These are phyloP conservation scores for Quercus robur DNA, from an alignment of 306 rosid species.

Conservation along the genomic window DNA sequence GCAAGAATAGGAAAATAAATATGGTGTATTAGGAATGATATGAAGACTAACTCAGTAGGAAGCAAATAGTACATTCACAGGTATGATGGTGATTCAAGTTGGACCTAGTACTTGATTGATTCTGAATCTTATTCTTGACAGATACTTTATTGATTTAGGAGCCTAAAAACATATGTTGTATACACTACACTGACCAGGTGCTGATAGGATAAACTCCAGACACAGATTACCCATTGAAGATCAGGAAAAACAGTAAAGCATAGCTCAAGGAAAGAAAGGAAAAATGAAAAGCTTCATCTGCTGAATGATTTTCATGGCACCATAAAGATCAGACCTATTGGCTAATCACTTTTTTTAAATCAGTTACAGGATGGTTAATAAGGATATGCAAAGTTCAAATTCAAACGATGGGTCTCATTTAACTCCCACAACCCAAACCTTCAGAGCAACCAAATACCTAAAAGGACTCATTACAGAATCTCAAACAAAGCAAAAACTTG, in stretches of 20 bases:
- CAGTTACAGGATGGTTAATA: too few species aligned
- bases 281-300: too few species aligned
- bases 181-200: not conserved
- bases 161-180: too few species aligned
- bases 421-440: too few species aligned
- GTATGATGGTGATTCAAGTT: not conserved
- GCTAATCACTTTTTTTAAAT: too few species aligned
- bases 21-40: not conserved
- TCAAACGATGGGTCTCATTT: too few species aligned
- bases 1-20: not conserved
- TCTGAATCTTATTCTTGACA: not conserved
- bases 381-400: too few species aligned
- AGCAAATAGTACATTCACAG: not conserved
- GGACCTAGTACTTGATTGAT: not conserved
- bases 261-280: not conserved
- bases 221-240: not conserved
- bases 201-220: not conserved
- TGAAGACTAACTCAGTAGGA: not conserved
- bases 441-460: too few species aligned
- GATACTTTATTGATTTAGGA: too few species aligned
- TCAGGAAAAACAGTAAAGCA: not conserved
- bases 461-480: not conserved
- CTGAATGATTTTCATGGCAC: not conserved
- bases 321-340: not conserved
- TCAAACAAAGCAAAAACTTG: not conserved